Percentiles rank a stretch among this genome's conserved stretches.
Evolutionary conservation across 176 grass and related monocot species (phyloP).

Genomic region (Raddia distichophylla): DNA sequence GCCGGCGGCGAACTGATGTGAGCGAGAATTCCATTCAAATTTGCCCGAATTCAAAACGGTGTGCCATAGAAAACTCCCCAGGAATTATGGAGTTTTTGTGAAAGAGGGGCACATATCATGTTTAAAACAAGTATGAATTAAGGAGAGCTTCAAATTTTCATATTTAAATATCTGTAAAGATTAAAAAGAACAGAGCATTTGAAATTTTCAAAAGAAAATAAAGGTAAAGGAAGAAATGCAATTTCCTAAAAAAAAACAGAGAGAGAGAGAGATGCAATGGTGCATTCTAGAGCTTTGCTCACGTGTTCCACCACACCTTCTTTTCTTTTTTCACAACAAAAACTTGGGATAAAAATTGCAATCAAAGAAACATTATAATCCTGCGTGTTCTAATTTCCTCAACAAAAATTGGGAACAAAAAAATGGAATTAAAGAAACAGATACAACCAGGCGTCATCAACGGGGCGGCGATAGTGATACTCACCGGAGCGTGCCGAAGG

Average conservation of each 20-base stretch:
- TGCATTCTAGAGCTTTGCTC: neutral
- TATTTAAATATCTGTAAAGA: no score
- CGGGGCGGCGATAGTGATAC: neutral
- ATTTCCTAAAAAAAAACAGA: no score
- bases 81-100: no score
- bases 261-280: neutral
- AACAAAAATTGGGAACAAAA: neutral
- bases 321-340: neutral
- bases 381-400: neutral
- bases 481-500: slow-evolving; percentile 73
- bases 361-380: neutral
- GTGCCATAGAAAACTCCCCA: no score
- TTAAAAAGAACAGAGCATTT: neutral
- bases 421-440: neutral
- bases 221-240: no score
- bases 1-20: neutral
- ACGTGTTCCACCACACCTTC: neutral
- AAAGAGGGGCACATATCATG: no score
- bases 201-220: fast-evolving
- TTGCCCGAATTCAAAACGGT: no score
- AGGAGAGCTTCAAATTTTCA: no score
- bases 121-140: no score
- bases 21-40: neutral
- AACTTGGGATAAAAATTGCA: neutral
- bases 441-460: neutral